Conservation (phyloP, 2,329 filamentous ascomycete species). For the Hortaea sp. region DNA sequence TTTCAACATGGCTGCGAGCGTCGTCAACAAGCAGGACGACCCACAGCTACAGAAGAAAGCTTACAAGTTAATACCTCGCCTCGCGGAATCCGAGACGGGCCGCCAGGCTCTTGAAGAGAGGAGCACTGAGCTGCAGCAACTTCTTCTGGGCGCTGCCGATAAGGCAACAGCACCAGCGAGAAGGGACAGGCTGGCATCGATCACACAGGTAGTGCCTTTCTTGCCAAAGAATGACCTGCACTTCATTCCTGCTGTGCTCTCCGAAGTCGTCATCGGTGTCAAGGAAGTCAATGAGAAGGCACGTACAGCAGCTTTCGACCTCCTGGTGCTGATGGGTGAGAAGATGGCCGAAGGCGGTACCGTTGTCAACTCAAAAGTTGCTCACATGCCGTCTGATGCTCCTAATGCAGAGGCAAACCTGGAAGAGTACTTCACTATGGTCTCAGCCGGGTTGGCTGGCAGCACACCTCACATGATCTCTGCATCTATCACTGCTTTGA, state of each 20-base stretch:
- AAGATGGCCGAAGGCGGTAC: constrained; percentile 64
- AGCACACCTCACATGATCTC: constrained; percentile 95
- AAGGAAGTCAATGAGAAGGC: constrained; percentile 98
- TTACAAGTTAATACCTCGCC: constrained; percentile 90
- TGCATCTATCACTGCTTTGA: constrained; percentile 89
- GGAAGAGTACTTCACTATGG: constrained; percentile 97
- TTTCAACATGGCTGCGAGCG: constrained; percentile 75
- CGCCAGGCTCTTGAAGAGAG: constrained; percentile 66
- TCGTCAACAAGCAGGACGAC: constrained; percentile 72
- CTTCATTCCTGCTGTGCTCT: constrained; percentile 84
- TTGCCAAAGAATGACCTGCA: constrained; percentile 71
- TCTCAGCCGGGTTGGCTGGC: constrained; percentile 86
- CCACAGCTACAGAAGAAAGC: constrained; percentile 97
- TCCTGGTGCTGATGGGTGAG: constrained; percentile 80
- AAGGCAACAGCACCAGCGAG: constrained; percentile 80
- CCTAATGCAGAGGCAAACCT: constrained; percentile 68
- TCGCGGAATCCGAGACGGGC: constrained; percentile 72
- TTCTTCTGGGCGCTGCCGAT: constrained; percentile 69
- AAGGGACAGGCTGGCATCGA: constrained; percentile 74
- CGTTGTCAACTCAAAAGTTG: constrained; percentile 78
- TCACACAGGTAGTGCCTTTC: constrained; percentile 68
- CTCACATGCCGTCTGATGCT: constrained; percentile 72
- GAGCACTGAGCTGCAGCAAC: constrained; percentile 66
- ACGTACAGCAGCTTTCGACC: constrained; percentile 76
- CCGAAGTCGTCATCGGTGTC: constrained; percentile 89